These are phyloP conservation scores for Xylariaceae sp. DNA, from an alignment of 2,329 filamentous ascomycete genomes.

Conservation along the genomic window DNA sequence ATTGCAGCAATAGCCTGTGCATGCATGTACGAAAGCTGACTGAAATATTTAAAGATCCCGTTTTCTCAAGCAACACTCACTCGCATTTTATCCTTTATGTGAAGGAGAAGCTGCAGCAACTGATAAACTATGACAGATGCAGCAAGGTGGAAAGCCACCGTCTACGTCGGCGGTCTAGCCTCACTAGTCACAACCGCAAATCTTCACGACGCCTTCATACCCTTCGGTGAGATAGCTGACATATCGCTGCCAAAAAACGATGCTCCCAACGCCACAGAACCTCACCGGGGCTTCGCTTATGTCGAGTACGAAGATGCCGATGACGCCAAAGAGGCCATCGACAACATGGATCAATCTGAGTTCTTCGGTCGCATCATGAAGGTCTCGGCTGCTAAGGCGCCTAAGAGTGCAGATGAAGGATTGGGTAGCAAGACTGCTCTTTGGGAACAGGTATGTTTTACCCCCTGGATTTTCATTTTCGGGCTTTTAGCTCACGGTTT, in stretches of 20 bases:
- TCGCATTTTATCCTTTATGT: conserved; percentile 1
- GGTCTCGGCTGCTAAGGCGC: conserved; percentile 85
- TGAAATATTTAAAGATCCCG: too few relatives aligned
- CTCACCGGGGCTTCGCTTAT: conserved; percentile 91
- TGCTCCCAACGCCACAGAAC: conserved; percentile 69
- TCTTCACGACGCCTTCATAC: conserved; percentile 87
- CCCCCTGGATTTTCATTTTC: conserved; percentile 2
- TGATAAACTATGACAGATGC: conserved; percentile 75
- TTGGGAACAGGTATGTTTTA: conserved; percentile 80
- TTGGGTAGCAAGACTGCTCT: conserved; percentile 89
- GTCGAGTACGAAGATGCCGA: conserved; percentile 85
- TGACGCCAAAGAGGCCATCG: conserved; percentile 91
- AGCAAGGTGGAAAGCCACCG: conserved; percentile 79
- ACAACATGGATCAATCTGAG: conserved; percentile 98
- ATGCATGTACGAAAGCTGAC: too few relatives aligned
- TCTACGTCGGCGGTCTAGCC: conserved; percentile 88
- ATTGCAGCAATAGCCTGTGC: too few relatives aligned
- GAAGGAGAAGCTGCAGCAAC: too few relatives aligned
- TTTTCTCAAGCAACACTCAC: not conserved
- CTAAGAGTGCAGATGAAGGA: conserved; percentile 83
- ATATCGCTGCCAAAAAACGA: conserved; percentile 88
- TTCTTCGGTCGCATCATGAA: conserved; percentile 90
- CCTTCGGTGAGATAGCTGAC: conserved; percentile 93
- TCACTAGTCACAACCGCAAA: conserved; percentile 69
- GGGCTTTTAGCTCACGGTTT: conserved; percentile 15